Evolutionary conservation across 176 grass and related monocot genomes (phyloP).

Genomic region (Hyparrhenia diplandra): DNA sequence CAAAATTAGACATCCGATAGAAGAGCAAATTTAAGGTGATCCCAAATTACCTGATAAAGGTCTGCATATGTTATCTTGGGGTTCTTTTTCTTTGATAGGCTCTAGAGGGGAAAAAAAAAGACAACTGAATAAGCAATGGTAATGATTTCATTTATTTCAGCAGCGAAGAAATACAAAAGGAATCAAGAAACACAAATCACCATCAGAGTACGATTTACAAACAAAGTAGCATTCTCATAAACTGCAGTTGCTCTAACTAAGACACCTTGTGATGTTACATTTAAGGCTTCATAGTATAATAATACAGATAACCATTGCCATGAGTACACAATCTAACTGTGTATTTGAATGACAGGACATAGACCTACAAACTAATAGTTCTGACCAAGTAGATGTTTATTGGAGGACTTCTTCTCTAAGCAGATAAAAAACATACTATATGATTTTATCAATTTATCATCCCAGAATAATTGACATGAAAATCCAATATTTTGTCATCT

Average conservation of each 20-base stretch:
- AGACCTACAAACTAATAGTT: neutral
- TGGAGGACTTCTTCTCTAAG: neutral
- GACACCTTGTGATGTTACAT: neutral
- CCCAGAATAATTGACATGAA: neutral
- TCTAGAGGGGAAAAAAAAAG: slow-evolving; percentile 50
- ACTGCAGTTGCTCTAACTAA: neutral
- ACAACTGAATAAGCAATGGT: slow-evolving; percentile 28
- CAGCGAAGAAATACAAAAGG: neutral
- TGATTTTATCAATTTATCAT: neutral
- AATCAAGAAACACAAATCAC: slow-evolving; percentile 2
- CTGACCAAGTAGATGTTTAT: neutral
- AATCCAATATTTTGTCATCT: neutral
- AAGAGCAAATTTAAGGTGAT: slow-evolving; percentile 5
- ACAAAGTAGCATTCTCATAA: neutral
- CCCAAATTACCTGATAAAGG: slow-evolving; percentile 80
- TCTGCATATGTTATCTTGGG: slow-evolving; percentile 91
- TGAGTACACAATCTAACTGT: neutral
- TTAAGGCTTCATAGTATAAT: neutral
- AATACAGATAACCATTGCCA: neutral
- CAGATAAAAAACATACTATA: neutral
- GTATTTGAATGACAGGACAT: neutral
- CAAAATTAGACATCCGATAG: neutral
- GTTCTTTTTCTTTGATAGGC: slow-evolving; percentile 69
- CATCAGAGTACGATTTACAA: neutral
- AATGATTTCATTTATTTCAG: neutral